Conservation (phyloP, 371 early-diverging fungal genomes). For the Coemansia sp. region DNA sequence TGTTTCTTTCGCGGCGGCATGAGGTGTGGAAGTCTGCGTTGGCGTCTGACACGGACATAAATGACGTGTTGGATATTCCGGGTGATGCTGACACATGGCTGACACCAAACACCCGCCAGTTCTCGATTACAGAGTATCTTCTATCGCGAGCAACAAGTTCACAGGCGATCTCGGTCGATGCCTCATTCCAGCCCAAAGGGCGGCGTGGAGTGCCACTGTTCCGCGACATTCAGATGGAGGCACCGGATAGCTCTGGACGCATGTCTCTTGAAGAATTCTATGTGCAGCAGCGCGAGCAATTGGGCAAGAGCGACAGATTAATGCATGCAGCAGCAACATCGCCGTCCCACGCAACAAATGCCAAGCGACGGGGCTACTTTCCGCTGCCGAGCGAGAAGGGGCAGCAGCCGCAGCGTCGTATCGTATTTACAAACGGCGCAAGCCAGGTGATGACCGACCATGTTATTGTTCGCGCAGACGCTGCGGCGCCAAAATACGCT, state of each 20-base stretch:
- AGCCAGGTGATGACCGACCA: conserved; percentile 42
- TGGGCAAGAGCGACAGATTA: neutral
- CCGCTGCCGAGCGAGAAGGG: neutral
- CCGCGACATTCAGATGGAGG: conserved; percentile 16
- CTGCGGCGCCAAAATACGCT: conserved; percentile 4
- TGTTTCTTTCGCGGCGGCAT: conserved; percentile 27
- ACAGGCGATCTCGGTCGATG: neutral
- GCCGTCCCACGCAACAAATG: neutral
- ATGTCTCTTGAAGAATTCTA: conserved; percentile 5
- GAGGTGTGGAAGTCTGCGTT: conserved; percentile 11
- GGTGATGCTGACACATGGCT: conserved; percentile 38
- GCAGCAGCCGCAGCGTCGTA: conserved; percentile 10
- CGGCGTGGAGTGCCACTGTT: conserved; percentile 39
- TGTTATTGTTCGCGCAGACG: conserved; percentile 35
- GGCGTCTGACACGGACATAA: neutral
- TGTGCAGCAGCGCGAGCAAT: conserved; percentile 1
- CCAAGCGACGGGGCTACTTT: conserved; percentile 25
- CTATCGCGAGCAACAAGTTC: conserved; percentile 17
- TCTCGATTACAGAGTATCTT: conserved; percentile 36
- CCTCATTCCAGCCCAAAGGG: conserved; percentile 12
- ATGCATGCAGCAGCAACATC: neutral
- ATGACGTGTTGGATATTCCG: conserved; percentile 8
- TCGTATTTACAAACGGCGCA: conserved; percentile 46
- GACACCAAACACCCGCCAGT: conserved; percentile 34
- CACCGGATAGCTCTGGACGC: neutral